Conservation (phyloP, 345 rosid genomes). For the Passiflora organensis region DNA sequence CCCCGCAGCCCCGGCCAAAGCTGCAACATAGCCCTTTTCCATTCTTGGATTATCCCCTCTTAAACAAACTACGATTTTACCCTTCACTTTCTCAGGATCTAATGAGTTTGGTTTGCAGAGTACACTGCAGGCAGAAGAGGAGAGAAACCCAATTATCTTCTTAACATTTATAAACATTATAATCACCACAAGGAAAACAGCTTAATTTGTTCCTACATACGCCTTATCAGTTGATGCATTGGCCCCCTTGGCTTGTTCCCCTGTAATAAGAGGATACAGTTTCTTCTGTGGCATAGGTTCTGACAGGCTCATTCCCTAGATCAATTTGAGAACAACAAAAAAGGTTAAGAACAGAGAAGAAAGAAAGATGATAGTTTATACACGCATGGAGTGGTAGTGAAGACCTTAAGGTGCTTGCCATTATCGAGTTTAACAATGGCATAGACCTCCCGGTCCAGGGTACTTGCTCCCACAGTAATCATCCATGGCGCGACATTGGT, state of each 20-base stretch:
- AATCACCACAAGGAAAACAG: not conserved
- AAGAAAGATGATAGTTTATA: not conserved
- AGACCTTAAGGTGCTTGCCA: constrained; percentile 32
- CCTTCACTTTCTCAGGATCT: constrained; percentile 54
- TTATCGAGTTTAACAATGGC: constrained; percentile 31
- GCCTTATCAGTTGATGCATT: constrained; percentile 26
- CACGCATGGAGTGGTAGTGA: not conserved
- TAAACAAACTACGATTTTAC: constrained; percentile 60
- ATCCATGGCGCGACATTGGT: constrained; percentile 55
- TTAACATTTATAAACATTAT: too few species aligned
- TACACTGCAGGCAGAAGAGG: constrained; percentile 28
- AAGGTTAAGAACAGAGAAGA: not conserved
- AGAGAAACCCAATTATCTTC: too few species aligned
- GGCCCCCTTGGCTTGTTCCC: constrained; percentile 23
- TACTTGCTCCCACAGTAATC: constrained; percentile 57
- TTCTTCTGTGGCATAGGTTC: constrained; percentile 24
- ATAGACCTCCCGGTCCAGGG: constrained; percentile 43
- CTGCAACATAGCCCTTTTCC: constrained; percentile 44
- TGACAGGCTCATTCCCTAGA: constrained; percentile 43
- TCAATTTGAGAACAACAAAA: too few species aligned
- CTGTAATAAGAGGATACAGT: constrained; percentile 36
- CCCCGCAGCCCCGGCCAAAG: constrained; percentile 53
- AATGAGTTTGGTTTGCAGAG: constrained; percentile 53
- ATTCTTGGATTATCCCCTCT: constrained; percentile 41
- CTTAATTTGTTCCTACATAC: constrained; percentile 28